Conservation (phyloP, 257 asterid genomes). For the Linderniella brevidens region DNA sequence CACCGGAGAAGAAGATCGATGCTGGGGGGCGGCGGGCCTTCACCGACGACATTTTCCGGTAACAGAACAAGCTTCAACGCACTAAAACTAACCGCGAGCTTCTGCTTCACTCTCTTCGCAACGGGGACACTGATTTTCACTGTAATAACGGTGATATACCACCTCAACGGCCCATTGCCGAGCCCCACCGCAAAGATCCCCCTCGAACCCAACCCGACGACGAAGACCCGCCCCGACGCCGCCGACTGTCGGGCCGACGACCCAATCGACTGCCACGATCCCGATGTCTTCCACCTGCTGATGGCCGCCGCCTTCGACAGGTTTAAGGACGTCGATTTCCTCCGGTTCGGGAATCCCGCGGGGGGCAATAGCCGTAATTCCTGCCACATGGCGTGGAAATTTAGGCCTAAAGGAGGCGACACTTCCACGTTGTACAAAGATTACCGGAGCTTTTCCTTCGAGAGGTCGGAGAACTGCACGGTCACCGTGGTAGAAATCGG, state of each 20-base stretch:
- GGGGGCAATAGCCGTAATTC: constrained; percentile 34
- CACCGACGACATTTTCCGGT: constrained; percentile 11
- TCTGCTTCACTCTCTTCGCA: constrained; percentile 63
- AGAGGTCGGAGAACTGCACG: constrained; percentile 52
- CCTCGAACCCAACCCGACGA: constrained; percentile 4
- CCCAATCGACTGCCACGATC: constrained; percentile 66
- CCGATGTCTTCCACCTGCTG: constrained; percentile 71
- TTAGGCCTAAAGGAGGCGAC: constrained; percentile 89
- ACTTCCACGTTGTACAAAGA: constrained; percentile 73
- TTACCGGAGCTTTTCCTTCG: constrained; percentile 49
- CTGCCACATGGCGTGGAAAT: constrained; percentile 98
- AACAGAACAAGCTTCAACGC: constrained; percentile 72
- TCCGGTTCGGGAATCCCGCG: constrained; percentile 81
- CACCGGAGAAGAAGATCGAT: too few relatives aligned
- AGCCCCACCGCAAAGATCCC: constrained; percentile 67
- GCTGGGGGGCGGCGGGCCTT: too few relatives aligned
- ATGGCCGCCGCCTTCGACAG: constrained; percentile 72
- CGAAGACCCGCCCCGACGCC: constrained; percentile 6
- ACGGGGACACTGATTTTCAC: constrained; percentile 71
- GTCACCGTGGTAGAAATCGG: constrained; percentile 58
- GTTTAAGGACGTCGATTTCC: constrained; percentile 58
- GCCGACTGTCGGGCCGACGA: constrained; percentile 36
- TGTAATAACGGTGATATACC: constrained; percentile 71
- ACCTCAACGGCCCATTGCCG: constrained; percentile 81
- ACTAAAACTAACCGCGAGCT: constrained; percentile 53